phyloP scores from a whole-genome alignment of 2,329 filamentous ascomycete species.

The Monilinia laxa region DNA sequence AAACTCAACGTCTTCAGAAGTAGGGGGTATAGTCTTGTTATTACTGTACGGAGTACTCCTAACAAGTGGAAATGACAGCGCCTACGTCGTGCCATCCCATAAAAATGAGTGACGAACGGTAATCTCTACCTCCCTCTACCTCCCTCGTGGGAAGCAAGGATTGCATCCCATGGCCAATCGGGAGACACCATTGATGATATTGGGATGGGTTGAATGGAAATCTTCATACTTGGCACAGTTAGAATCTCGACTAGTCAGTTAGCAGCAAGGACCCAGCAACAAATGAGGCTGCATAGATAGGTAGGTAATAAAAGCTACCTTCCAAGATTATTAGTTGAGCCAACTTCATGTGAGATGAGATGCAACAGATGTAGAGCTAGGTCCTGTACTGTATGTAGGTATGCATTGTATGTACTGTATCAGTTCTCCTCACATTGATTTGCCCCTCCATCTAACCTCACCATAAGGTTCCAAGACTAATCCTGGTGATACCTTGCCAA shows the following conservation, averaged over 20 bases:
- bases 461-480: background rate
- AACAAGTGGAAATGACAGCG: constrained; percentile 3
- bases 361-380: too few species aligned
- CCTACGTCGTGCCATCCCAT: constrained; percentile 9
- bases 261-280: background rate
- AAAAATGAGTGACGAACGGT: constrained; percentile 15
- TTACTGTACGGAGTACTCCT: too few species aligned
- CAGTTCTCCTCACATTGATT: background rate
- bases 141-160: constrained; percentile 23
- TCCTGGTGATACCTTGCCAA: background rate
- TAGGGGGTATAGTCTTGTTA: background rate
- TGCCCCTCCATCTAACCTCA: background rate
- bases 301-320: background rate
- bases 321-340: background rate
- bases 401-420: too few species aligned
- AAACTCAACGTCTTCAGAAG: background rate
- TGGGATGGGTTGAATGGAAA: background rate
- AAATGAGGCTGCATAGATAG: constrained; percentile 16
- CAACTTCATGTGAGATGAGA: background rate
- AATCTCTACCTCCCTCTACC: constrained; percentile 12
- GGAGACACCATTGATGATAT: background rate
- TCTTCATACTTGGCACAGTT: background rate
- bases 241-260: background rate
- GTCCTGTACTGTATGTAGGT: too few species aligned
- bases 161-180: background rate